Base-by-base conservation (phyloP, 768 basidiomycete genomes). In the Mrakia frigida region DNA sequence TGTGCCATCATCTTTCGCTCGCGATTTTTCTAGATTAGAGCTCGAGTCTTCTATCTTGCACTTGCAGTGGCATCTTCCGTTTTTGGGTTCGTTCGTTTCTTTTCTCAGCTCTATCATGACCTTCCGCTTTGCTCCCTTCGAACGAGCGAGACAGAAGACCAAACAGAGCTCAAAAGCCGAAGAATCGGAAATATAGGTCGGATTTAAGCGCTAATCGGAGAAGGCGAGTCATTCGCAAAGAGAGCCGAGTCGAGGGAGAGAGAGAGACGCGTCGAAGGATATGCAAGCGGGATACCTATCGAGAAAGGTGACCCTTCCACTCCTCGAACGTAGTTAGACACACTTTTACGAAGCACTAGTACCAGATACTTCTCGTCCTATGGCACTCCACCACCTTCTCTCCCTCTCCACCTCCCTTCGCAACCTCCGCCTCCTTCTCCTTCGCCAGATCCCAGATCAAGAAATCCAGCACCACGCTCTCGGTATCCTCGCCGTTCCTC, bases 401-500 rank as follows among this genome's bases (percentile, higher is more conserved):
- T n/a, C 23, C 23, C 14, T 87, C 88, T 11, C 84, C 84, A 76
- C 87, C 83, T 18, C n/a, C 46, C 11, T 71, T 52, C 43, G 50
- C 73, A 2, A 28, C 59, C 18, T 91, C 85, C 0, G 88, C 90
- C 43, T 89, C 87, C 71, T 61, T 73, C 56, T 70, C 79, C 78
- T 84, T 83, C 39, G 80, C 80, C 76, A 93, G 81, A 82, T 94
- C 93, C 92, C 93, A 96, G 16, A 94, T 83, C 84, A 91, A 95
- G 81, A 97, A 93, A 81, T 97, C 94, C 70, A 93, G 91, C 77
- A 96, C 80, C 63, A 94, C 93, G 79, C 91, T 92, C 81, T 88
- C 90, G 53, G 92, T 77, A 79, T 53, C 85, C 71, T 74, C 11
- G 46, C 56, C 52, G 4, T 65, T 77, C 25, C 61, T 52, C 2